These are phyloP conservation scores for Epichloe typhina DNA, from an alignment of 2,329 filamentous ascomycete genomes.

Conservation along the genomic window DNA sequence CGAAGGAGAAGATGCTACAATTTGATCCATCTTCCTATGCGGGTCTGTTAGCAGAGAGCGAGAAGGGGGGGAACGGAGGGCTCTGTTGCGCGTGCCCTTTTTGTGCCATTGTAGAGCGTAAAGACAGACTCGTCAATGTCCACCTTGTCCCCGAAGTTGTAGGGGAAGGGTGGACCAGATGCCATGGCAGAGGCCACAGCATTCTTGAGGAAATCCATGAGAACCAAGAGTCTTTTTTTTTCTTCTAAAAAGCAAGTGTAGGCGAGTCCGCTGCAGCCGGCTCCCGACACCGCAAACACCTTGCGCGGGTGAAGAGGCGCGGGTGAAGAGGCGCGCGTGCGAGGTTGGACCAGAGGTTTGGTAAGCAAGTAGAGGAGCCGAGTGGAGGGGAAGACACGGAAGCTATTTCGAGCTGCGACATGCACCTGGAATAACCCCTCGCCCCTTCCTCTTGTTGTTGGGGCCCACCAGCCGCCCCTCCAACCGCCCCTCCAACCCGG, in stretches of 20 bases:
- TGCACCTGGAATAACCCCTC: not conserved
- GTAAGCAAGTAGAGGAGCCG: no score
- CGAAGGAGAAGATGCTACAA: constrained; percentile 96
- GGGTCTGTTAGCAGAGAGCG: not conserved
- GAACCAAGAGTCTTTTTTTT: not conserved
- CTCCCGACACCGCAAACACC: not conserved
- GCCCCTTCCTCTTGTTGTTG: not conserved
- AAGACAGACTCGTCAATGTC: constrained; percentile 91
- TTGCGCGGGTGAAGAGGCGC: not conserved
- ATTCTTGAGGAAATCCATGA: constrained; percentile 96
- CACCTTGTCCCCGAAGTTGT: constrained; percentile 82
- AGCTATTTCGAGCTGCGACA: no score
- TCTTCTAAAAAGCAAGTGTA: not conserved
- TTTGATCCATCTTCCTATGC: constrained; percentile 78
- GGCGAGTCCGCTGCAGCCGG: not conserved
- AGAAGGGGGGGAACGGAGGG: no score
- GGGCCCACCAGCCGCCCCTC: not conserved
- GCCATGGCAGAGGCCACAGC: constrained; percentile 94
- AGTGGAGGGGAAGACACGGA: no score
- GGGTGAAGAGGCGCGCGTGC: not conserved
- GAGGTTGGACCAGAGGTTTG: no score
- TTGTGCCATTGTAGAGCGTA: constrained; percentile 91
- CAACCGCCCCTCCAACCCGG: not conserved
- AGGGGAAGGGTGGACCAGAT: constrained; percentile 85
- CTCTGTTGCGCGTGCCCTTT: constrained; percentile 41